Conservation (phyloP, 495 filamentous ascomycete genomes). For the Lichina pygmaea region DNA sequence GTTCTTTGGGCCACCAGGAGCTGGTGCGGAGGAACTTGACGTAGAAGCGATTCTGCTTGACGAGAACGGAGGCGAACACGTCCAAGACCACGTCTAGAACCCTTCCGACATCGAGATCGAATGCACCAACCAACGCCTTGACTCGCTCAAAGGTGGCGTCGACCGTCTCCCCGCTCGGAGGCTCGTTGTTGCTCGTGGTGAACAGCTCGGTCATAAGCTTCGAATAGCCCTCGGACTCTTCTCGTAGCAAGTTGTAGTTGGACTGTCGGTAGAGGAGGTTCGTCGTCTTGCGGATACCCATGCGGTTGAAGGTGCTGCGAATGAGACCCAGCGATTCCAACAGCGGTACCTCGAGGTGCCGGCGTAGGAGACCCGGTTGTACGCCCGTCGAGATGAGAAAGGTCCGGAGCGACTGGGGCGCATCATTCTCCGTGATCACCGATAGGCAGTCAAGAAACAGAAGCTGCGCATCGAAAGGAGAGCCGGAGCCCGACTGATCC, state of each 20-base stretch:
- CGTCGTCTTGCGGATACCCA: slow-evolving; percentile 69
- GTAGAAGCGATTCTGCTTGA: slow-evolving; percentile 74
- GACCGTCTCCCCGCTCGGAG: slow-evolving; percentile 33
- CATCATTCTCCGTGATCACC: slow-evolving; percentile 43
- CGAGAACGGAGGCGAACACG: slow-evolving; percentile 60
- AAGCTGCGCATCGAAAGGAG: slow-evolving; percentile 27
- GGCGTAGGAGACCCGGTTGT: slow-evolving; percentile 43
- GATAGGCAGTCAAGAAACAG: slow-evolving; percentile 65
- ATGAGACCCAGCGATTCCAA: slow-evolving; percentile 53
- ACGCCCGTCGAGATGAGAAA: slow-evolving; percentile 48
- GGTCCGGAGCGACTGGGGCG: slow-evolving; percentile 12
- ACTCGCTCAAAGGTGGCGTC: slow-evolving; percentile 49
- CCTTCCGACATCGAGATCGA: slow-evolving; percentile 80
- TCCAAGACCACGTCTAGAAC: slow-evolving; percentile 82
- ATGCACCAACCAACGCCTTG: slow-evolving; percentile 76
- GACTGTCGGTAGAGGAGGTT: slow-evolving; percentile 82
- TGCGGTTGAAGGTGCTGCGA: slow-evolving; percentile 54
- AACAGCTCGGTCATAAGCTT: slow-evolving; percentile 79
- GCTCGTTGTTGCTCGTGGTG: slow-evolving; percentile 38
- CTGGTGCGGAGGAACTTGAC: slow-evolving; percentile 71
- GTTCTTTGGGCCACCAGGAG: slow-evolving; percentile 82
- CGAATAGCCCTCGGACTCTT: slow-evolving; percentile 86
- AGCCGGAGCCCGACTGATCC: slow-evolving; percentile 4
- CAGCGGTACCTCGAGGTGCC: slow-evolving; percentile 51
- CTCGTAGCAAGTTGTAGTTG: slow-evolving; percentile 83